Conservation (phyloP, 2,329 filamentous ascomycete genomes). For the Fusarium sp. region DNA sequence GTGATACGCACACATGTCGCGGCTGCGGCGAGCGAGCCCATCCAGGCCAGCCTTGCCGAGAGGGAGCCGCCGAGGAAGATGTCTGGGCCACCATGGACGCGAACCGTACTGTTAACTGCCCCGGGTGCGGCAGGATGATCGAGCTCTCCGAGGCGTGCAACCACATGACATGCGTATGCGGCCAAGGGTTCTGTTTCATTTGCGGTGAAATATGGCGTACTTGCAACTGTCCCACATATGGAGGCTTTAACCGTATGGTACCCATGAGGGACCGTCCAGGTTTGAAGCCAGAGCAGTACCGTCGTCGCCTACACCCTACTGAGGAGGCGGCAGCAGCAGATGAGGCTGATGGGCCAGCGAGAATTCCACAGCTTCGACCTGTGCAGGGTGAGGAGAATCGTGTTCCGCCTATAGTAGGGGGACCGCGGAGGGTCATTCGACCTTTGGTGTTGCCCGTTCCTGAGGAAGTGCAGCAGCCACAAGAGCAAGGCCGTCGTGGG, state of each 20-base stretch:
- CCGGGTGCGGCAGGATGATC: slow-evolving; percentile 34
- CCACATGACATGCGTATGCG: slow-evolving; percentile 53
- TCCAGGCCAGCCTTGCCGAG: slow-evolving; percentile 1
- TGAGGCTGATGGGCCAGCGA: background rate
- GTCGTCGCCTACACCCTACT: background rate
- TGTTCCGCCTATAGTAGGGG: background rate
- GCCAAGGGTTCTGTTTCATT: slow-evolving; percentile 59
- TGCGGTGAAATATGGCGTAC: slow-evolving; percentile 55
- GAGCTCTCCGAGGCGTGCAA: slow-evolving; percentile 37
- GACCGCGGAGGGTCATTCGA: background rate
- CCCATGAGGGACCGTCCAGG: slow-evolving; percentile 23
- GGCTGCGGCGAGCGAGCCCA: slow-evolving; percentile 18
- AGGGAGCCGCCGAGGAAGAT: slow-evolving; percentile 25
- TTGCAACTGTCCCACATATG: slow-evolving; percentile 45
- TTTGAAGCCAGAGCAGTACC: slow-evolving; percentile 26
- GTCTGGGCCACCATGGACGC: slow-evolving; percentile 41
- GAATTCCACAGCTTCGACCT: slow-evolving; percentile 31
- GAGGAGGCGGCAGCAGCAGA: background rate
- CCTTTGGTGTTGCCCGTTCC: background rate
- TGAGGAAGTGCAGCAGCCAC: background rate
- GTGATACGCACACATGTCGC: slow-evolving; percentile 19
- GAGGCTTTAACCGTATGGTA: slow-evolving; percentile 4
- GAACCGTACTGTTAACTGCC: slow-evolving; percentile 35
- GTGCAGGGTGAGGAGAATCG: slow-evolving; percentile 2
- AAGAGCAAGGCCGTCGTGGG: background rate